Base-by-base conservation (phyloP, 768 basidiomycete species). In the Tylopilus felleus region DNA sequence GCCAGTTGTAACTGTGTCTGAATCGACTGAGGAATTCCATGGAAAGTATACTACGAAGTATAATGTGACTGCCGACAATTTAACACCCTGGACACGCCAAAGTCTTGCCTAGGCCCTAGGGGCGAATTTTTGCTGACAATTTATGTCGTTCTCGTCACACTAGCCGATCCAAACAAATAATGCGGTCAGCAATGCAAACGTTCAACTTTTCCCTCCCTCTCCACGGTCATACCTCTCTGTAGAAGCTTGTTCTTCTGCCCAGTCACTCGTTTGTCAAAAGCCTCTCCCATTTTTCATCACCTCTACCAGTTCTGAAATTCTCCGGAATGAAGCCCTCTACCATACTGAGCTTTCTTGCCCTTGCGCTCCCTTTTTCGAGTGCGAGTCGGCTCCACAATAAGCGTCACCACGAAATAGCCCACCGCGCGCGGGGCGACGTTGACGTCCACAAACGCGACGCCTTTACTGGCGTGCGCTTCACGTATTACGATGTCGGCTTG, bases 401-500 rank as follows among this genome's bases (percentile, higher is more conserved):
- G 25, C 76, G 72, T 51, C 79, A 81, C 59, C 68, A 75, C 40
- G 77, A 78, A 43, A 48, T 83, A 49, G 77, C 79, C 13, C 73
- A 71, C 47, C 79, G 79, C n/a, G 71, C 72, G 28, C 65, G 69
- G 27, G 73, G 70, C 12, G 70, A 76, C 23, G 60, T 77, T 3
- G 54, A 45, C n/a, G 3, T 64, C 9, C 61, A 71, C 46, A 73
- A 74, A 58, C 75, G 80, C 25, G 40, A 52, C 17, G 14, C 35
- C 4, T 73, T 68, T 51, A 52, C 58, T 41, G 54, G 58, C 42
- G 60, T 77, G 4, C 77, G 76, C 49, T 77, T 78, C 69, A 79
- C 83, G 5, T 86, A 70, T 56, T 86, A 81, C 59, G 74, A 78
- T 28, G 77, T 74, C 52, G 81, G 81, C 46, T 59, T 80, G 81